Evolutionary conservation across 805 yeast species (phyloP).

Genomic region (Babjeviella inositovora): DNA sequence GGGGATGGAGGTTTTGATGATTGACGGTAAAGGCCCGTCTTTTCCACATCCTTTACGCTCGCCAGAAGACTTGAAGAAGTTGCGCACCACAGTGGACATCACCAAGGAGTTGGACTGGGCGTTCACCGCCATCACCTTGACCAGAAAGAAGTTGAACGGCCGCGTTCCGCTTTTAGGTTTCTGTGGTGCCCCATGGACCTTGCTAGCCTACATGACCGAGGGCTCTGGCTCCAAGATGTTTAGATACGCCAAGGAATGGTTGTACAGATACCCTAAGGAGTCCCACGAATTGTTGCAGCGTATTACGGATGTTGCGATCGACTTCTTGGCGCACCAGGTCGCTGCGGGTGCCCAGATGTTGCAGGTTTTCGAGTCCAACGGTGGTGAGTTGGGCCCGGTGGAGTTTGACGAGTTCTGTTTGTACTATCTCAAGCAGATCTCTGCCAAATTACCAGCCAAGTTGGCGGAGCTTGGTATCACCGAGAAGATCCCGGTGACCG

Average conservation of each 20-base stretch:
- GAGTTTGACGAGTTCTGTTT: conserved; percentile 82
- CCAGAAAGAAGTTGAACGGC: conserved; percentile 77
- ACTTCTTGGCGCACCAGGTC: conserved; percentile 87
- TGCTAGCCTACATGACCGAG: conserved; percentile 92
- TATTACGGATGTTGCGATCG: conserved; percentile 78
- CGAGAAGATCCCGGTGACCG: conserved; percentile 71
- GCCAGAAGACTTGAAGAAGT: conserved; percentile 47
- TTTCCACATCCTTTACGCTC: conserved; percentile 78
- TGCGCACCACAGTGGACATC: conserved; percentile 54
- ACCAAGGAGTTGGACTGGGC: conserved; percentile 83
- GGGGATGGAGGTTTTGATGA: conserved; percentile 91
- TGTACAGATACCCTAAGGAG: conserved; percentile 62
- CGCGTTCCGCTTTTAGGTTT: conserved; percentile 91
- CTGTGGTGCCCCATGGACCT: conserved; percentile 97
- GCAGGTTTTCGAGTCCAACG: conserved; percentile 96
- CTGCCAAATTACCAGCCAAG: conserved; percentile 49
- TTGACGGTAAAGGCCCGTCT: conserved; percentile 89
- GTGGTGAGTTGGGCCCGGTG: conserved; percentile 84
- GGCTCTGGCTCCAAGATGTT: conserved; percentile 93
- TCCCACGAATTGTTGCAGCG: conserved; percentile 58
- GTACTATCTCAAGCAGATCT: conserved; percentile 74
- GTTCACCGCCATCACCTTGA: conserved; percentile 77
- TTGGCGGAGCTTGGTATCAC: conserved; percentile 53
- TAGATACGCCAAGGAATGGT: conserved; percentile 85
- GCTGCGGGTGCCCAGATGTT: conserved; percentile 97